phyloP scores from a whole-genome alignment of 148 eudicot species.

The Cornus suecica region DNA sequence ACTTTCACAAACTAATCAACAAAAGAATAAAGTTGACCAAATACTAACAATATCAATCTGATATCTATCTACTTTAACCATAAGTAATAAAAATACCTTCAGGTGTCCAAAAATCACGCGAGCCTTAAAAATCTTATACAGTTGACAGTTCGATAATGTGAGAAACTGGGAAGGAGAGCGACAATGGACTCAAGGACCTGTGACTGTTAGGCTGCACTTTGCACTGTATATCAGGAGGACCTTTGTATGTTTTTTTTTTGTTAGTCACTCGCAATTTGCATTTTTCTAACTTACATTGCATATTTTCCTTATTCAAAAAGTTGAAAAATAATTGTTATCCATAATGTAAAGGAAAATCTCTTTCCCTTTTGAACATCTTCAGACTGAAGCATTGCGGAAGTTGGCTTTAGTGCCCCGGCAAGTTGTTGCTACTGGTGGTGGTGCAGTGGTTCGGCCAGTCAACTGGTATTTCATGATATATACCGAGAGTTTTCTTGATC shows the following conservation, averaged over 20 bases:
- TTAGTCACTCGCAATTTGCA: background rate
- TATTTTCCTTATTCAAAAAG: background rate
- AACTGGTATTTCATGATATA: constrained; percentile 19
- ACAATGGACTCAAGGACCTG: background rate
- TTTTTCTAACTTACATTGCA: background rate
- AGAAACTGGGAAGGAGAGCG: background rate
- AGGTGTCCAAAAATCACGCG: no score
- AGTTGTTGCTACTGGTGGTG: constrained; percentile 24
- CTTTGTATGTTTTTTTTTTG: background rate
- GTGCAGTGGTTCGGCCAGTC: constrained; percentile 13
- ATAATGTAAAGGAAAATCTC: background rate
- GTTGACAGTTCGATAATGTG: background rate
- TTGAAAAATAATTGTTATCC: background rate
- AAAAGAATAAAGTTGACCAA: no score
- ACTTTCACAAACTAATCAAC: no score
- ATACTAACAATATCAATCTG: no score
- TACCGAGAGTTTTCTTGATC: background rate
- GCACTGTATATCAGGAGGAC: background rate
- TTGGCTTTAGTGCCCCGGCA: constrained; percentile 11
- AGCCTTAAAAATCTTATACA: no score
- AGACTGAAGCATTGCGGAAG: constrained; percentile 16
- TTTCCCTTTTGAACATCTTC: background rate
- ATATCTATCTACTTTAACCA: no score
- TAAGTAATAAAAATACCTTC: no score
- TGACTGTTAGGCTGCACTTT: background rate